phyloP scores from a whole-genome alignment of 176 grass and related monocot genomes.

The Phoenix roebelenii region DNA sequence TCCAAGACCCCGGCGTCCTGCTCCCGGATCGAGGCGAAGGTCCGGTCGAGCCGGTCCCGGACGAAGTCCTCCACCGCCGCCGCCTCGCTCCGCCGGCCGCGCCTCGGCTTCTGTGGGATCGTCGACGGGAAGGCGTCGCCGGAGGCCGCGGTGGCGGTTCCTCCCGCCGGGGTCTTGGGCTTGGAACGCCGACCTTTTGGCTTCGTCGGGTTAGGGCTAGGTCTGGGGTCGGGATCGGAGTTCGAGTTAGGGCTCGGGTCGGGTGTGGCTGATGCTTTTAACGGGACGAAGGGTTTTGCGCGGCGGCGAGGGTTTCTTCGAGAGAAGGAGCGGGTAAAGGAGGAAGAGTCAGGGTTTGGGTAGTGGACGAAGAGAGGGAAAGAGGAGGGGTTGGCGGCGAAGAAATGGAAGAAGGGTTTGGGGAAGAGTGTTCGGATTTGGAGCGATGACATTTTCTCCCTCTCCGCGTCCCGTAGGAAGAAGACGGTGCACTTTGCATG shows the following conservation, averaged over 20 bases:
- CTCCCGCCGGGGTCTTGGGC: neutral
- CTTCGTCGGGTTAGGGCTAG: constrained; percentile 3
- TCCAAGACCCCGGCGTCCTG: constrained; percentile 41
- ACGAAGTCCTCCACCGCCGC: constrained; percentile 72
- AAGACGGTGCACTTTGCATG: no score
- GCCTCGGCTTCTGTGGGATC: constrained; percentile 42
- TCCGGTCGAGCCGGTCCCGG: constrained; percentile 51
- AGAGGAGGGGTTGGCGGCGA: no score
- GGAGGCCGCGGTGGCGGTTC: neutral
- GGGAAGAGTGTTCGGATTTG: no score
- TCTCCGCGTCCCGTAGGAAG: no score
- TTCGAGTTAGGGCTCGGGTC: neutral
- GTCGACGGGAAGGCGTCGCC: constrained; percentile 22
- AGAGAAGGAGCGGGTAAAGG: neutral
- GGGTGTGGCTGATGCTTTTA: neutral
- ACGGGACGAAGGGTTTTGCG: neutral
- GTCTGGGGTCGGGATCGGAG: constrained; percentile 11
- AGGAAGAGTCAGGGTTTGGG: neutral
- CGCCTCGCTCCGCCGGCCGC: constrained; percentile 44
- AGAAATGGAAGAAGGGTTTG: no score
- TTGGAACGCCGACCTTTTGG: neutral
- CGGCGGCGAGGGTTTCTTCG: neutral
- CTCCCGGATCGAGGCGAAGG: constrained; percentile 60
- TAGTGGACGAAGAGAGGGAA: neutral
- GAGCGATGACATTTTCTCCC: no score